These are phyloP conservation scores for Termitomyces heimii DNA, from an alignment of 768 basidiomycete genomes.

Conservation along the genomic window DNA sequence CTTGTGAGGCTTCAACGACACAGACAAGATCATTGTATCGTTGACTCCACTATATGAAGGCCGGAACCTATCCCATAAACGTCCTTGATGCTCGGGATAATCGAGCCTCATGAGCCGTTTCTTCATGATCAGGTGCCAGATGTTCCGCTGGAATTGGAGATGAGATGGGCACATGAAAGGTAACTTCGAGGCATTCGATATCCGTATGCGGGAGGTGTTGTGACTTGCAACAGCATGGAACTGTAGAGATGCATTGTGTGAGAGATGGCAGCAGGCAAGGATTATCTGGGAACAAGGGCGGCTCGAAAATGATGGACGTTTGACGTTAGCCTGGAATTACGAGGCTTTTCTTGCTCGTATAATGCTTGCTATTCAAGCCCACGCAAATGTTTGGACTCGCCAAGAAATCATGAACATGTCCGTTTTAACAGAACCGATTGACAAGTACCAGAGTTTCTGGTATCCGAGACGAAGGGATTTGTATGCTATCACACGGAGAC, in stretches of 20 bases:
- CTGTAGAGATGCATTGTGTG: conserved; percentile 35
- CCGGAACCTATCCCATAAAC: conserved; percentile 32
- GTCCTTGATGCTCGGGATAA: conserved; percentile 25
- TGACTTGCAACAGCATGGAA: conserved; percentile 13
- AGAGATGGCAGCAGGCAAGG: conserved; percentile 4
- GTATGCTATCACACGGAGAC: too few species aligned
- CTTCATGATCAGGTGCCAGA: conserved; percentile 22
- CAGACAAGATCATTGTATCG: neutral
- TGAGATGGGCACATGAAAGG: neutral
- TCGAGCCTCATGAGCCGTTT: conserved; percentile 40
- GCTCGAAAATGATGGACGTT: too few species aligned
- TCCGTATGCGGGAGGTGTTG: conserved; percentile 6
- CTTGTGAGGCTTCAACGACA: neutral
- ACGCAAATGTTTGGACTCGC: neutral
- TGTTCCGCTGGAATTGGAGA: conserved; percentile 22
- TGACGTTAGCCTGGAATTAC: neutral
- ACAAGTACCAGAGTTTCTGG: too few species aligned
- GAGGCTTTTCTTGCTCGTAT: too few species aligned
- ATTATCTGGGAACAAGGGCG: neutral
- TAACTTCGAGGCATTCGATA: conserved; percentile 5
- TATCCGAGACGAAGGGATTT: too few species aligned
- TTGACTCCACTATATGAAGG: conserved; percentile 28
- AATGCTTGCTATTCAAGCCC: too few species aligned
- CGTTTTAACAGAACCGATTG: too few species aligned
- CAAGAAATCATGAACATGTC: conserved; percentile 44